Percentiles rank a stretch among this genome's conserved stretches.
Evolutionary conservation across 305 asterid species (phyloP).

Genomic region (Fraxinus floribunda): DNA sequence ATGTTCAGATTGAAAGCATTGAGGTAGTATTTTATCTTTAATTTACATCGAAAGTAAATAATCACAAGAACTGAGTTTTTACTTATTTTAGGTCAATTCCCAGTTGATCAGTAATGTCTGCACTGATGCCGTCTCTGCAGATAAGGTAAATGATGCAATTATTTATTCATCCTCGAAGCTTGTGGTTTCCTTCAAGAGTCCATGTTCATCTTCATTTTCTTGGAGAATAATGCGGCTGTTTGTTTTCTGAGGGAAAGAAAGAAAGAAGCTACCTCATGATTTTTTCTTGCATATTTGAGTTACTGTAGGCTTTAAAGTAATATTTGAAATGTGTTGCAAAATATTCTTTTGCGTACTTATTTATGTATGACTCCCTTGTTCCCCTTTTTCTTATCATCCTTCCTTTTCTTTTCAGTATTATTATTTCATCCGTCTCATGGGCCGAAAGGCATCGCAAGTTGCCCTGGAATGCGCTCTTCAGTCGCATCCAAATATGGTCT

Average conservation of each 20-base stretch:
- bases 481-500: conserved; percentile 96
- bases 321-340: background rate
- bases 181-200: conserved; percentile 10
- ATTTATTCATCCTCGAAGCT: conserved; percentile 16
- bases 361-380: conserved; percentile 1
- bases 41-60: background rate
- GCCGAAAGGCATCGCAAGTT: conserved; percentile 95
- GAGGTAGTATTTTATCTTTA: background rate
- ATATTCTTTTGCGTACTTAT: background rate
- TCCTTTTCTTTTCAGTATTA: conserved; percentile 66
- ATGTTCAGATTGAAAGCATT: background rate
- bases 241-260: background rate
- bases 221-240: background rate
- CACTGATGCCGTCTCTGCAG: conserved; percentile 96
- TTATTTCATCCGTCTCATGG: conserved; percentile 93
- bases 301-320: background rate
- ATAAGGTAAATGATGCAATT: conserved; percentile 54
- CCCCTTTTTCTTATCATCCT: conserved; percentile 7
- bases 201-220: conserved; percentile 13
- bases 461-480: conserved; percentile 95
- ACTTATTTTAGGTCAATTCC: conserved; percentile 72
- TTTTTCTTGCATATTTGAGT: background rate
- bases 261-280: background rate
- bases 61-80: background rate
- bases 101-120: conserved; percentile 97